Conservation (phyloP, 306 rosid species). For the apple (Malus domestica) region DNA sequence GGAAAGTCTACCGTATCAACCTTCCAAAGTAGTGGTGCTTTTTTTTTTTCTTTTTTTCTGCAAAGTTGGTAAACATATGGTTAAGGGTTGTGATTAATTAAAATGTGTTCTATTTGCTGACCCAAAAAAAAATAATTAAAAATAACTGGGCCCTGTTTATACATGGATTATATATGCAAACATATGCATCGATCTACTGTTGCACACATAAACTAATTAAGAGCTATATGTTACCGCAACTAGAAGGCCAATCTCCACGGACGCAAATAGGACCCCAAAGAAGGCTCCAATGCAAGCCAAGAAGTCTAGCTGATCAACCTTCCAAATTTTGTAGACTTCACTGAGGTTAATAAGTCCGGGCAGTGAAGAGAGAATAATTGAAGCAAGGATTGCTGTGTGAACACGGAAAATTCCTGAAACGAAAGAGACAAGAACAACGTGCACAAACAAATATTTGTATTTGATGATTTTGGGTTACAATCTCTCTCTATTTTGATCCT, state of each 20-base stretch:
- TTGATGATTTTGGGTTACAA: too few species aligned
- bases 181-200: not conserved
- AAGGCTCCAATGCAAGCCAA: slow-evolving; percentile 63
- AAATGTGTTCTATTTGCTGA: not conserved
- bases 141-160: not conserved
- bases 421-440: too few species aligned
- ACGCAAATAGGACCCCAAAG: slow-evolving; percentile 64
- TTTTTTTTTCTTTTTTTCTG: too few species aligned
- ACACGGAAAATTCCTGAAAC: too few species aligned
- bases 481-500: too few species aligned
- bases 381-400: slow-evolving; percentile 75
- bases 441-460: too few species aligned
- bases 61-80: too few species aligned
- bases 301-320: slow-evolving; percentile 71
- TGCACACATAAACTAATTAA: not conserved
- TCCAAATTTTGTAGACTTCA: slow-evolving; percentile 65
- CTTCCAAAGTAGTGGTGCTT: too few species aligned
- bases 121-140: not conserved
- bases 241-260: slow-evolving; percentile 70
- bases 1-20: too few species aligned
- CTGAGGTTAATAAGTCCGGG: slow-evolving; percentile 59
- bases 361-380: slow-evolving; percentile 71
- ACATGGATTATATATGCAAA: too few species aligned
- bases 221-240: slow-evolving; percentile 42
- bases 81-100: too few species aligned